A percentile compares a stretch with the other conserved stretches of the same genome.
Evolutionary conservation across 73 alveolate genomes (phyloP).

Genomic region (Tetrahymena borealis): DNA sequence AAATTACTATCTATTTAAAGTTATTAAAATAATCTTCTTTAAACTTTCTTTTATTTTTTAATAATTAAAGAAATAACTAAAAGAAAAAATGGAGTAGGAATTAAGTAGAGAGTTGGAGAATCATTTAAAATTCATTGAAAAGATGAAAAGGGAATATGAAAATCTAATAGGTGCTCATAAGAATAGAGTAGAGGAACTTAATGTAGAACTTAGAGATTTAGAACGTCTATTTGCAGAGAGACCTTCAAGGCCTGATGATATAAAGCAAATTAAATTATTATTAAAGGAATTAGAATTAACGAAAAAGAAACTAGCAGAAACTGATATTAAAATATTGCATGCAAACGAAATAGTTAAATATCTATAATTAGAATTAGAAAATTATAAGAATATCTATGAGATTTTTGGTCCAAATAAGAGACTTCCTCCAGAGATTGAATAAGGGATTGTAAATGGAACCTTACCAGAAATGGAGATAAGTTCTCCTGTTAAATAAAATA

Average conservation of each 20-base stretch:
- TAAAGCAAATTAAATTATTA: not conserved
- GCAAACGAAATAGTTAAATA: not conserved
- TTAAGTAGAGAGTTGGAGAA: not conserved
- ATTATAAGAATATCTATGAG: not conserved
- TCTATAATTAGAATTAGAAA: not conserved
- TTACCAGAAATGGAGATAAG: not conserved
- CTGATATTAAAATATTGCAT: not conserved
- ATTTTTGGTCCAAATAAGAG: not conserved
- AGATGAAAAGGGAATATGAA: not conserved
- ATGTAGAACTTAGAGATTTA: not conserved
- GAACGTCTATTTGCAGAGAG: not conserved
- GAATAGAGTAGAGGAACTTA: not conserved
- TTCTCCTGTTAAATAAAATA: not conserved
- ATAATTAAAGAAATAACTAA: not conserved
- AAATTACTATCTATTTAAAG: not conserved
- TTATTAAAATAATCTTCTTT: not conserved
- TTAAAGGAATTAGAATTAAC: not conserved
- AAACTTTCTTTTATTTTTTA: too few relatives aligned
- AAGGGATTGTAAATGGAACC: not conserved
- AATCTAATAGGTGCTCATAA: not conserved
- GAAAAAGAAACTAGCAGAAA: not conserved
- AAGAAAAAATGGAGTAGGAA: not conserved
- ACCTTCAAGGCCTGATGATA: not conserved
- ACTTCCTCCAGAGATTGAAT: not conserved
- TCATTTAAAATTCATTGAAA: not conserved